Evolutionary conservation across 2,329 filamentous ascomycete genomes (phyloP).

Genomic region (Huntiella savannae): DNA sequence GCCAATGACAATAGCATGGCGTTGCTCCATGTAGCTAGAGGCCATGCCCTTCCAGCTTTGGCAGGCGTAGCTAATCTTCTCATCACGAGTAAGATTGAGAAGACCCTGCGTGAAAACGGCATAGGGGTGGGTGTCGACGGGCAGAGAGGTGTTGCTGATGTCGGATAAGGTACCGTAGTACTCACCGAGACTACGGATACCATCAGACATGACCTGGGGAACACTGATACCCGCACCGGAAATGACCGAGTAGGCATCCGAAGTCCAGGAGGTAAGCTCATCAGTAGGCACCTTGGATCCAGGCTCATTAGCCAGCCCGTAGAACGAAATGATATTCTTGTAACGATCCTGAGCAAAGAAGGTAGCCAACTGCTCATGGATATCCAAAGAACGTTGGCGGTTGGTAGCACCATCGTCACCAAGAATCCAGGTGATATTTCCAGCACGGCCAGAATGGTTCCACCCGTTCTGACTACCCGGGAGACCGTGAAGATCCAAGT

Average conservation of each 20-base stretch:
- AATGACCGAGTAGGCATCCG: slow-evolving; percentile 33
- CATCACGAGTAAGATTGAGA: slow-evolving; percentile 42
- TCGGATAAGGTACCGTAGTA: slow-evolving; percentile 23
- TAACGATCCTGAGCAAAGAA: slow-evolving; percentile 19
- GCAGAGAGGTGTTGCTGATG: slow-evolving; percentile 23
- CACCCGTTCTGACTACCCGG: slow-evolving; percentile 41
- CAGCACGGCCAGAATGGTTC: slow-evolving; percentile 38
- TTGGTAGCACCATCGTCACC: slow-evolving; percentile 13
- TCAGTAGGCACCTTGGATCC: slow-evolving; percentile 36
- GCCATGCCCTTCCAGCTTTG: slow-evolving; percentile 42
- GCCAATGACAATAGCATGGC: slow-evolving; percentile 56
- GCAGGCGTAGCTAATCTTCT: slow-evolving; percentile 52
- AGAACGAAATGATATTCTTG: slow-evolving; percentile 40
- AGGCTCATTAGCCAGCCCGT: slow-evolving; percentile 50
- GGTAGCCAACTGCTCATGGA: slow-evolving; percentile 24
- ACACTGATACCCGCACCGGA: slow-evolving; percentile 41
- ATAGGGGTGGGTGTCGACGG: slow-evolving; percentile 66
- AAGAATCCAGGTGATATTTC: slow-evolving; percentile 18
- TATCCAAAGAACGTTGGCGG: slow-evolving; percentile 34
- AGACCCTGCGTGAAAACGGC: slow-evolving; percentile 58
- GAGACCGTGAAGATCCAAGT: slow-evolving; percentile 39
- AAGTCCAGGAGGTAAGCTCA: slow-evolving; percentile 39
- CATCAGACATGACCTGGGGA: slow-evolving; percentile 49
- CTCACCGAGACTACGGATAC: slow-evolving; percentile 49
- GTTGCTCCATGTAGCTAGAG: slow-evolving; percentile 27